Base-by-base conservation (phyloP, 345 rosid genomes). In the Ricinus communis region DNA sequence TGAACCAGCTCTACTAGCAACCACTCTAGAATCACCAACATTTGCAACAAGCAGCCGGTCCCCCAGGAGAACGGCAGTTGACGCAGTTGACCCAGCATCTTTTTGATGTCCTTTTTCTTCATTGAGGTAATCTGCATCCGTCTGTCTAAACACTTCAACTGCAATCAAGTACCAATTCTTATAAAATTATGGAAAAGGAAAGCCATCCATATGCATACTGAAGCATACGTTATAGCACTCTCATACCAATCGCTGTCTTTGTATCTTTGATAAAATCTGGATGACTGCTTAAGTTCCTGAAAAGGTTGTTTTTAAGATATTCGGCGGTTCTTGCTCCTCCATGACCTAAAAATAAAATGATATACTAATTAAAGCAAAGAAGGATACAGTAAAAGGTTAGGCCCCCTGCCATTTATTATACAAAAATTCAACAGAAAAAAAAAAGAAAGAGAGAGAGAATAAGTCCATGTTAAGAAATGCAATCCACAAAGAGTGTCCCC, bases 21-120 rank as follows among this genome's bases (percentile, higher is more conserved):
- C 87, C 15, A 82, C 88, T 76, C 91, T 82, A 30, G 91, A 87
- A 81, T 85, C 91, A 27, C 91, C 91, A 72, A 87, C 91, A 77
- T 87, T 87, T 24, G 89, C 91, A 79, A 83, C 89, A 69, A 85
- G 76, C 22, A 85, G 70, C 51, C 82, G 77, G 46, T 79, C 79
- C 56, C 89, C 86, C 41, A 85, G 65, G 8, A 87, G 81, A 14
- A 85, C 71, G 52, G 82, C 88, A 71, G 87, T 82, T 47, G 89
- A 82, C 13, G 87, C 89, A 73, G 88, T 85, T 62, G 89, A 85
- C 7, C 87, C 91, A 53, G 87, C 82, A 79, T 85, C 86, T 60
- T 77, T 81, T 56, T 81, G 73, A 64, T 77, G 77, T 56, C 68
- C 81, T 36, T 80, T 79, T 72, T 79, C 87, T 71, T 75, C 82